phyloP scores from a whole-genome alignment of 768 basidiomycete genomes.

The Candolleomyces eurysporus region DNA sequence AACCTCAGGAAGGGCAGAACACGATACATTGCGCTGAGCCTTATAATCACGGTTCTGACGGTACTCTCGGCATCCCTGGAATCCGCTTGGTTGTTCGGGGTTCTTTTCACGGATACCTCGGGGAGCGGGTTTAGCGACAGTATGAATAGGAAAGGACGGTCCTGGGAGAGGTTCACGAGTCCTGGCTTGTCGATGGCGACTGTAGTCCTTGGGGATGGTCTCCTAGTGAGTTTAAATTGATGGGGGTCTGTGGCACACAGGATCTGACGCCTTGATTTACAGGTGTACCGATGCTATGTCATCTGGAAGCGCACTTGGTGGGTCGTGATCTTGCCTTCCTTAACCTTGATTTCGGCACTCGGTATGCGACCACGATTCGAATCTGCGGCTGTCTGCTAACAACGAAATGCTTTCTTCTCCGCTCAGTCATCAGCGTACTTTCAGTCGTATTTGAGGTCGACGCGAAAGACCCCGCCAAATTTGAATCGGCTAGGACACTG shows the following conservation, averaged over 20 bases:
- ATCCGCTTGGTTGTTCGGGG: not conserved
- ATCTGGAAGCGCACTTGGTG: not conserved
- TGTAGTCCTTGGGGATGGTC: not conserved
- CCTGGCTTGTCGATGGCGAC: not conserved
- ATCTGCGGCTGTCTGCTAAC: not conserved
- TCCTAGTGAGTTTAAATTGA: not conserved
- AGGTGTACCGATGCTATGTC: conserved; percentile 2
- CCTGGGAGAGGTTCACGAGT: not conserved
- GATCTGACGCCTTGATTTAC: not conserved
- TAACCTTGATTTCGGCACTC: not conserved
- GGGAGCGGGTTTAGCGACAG: not conserved
- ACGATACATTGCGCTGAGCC: not conserved
- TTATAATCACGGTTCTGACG: not conserved
- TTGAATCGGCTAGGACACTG: too few species aligned
- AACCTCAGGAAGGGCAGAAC: too few species aligned
- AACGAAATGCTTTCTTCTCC: too few species aligned
- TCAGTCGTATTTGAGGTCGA: too few species aligned
- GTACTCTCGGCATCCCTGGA: not conserved
- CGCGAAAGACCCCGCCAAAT: too few species aligned
- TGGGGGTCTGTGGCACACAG: too few species aligned
- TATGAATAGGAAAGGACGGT: not conserved
- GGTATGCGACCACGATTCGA: not conserved
- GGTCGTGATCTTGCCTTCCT: not conserved
- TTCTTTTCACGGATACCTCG: not conserved
- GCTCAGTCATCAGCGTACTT: too few species aligned